A percentile compares a stretch with the other conserved stretches of the same genome.
Evolutionary conservation across 495 filamentous ascomycete species (phyloP).

Genomic region (Aspergillus ellipticus): DNA sequence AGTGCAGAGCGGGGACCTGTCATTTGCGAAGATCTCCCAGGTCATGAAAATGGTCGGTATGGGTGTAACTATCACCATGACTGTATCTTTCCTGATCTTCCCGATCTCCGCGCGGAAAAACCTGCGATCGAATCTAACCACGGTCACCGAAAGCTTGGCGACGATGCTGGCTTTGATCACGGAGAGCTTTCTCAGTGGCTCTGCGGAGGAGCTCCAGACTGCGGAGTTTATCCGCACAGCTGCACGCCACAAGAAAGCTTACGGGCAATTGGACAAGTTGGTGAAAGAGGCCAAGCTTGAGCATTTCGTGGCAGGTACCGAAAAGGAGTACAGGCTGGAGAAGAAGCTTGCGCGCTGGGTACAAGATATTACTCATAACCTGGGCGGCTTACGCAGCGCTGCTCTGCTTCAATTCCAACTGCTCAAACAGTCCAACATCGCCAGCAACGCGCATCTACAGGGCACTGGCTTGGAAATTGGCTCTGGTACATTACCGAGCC

Average conservation of each 20-base stretch:
- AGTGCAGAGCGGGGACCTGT: constrained; percentile 75
- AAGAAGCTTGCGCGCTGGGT: constrained; percentile 77
- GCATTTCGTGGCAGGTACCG: constrained; percentile 79
- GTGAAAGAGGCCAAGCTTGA: constrained; percentile 87
- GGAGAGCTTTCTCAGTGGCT: constrained; percentile 77
- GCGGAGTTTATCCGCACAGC: constrained; percentile 61
- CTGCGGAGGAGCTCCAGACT: constrained; percentile 69
- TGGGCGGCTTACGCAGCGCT: constrained; percentile 87
- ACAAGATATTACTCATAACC: constrained; percentile 81
- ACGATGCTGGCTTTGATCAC: constrained; percentile 82
- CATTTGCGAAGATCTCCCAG: constrained; percentile 77
- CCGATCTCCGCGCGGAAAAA: constrained; percentile 75
- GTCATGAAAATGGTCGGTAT: constrained; percentile 88
- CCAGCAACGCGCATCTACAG: constrained; percentile 14
- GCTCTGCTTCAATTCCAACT: constrained; percentile 85
- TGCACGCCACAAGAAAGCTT: constrained; percentile 64
- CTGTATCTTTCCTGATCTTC: constrained; percentile 75
- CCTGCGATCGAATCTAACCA: constrained; percentile 71
- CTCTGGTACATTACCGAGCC: constrained; percentile 22
- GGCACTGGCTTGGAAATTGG: constrained; percentile 11
- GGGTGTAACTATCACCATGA: constrained; percentile 70
- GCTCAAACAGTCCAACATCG: constrained; percentile 55
- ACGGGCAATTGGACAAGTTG: constrained; percentile 70
- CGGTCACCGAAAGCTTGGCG: constrained; percentile 70
- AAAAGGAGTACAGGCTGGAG: constrained; percentile 76